A percentile compares a stretch with the other conserved stretches of the same genome.
phyloP scores from a whole-genome alignment of 352 stramenopile species.

The Globisporangium uncinulatum region DNA sequence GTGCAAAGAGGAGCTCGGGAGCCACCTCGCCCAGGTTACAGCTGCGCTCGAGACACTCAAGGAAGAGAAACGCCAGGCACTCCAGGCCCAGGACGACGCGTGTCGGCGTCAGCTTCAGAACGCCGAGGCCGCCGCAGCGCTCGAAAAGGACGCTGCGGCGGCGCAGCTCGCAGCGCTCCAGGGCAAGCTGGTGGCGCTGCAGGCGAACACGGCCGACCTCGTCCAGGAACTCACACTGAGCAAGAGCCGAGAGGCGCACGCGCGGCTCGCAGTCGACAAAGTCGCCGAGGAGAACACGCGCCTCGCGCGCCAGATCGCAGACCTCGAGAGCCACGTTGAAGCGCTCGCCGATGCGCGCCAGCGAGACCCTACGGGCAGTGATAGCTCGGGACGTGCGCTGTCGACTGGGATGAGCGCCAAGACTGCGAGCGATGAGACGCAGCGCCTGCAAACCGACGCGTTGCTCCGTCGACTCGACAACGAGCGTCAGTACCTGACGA shows the following conservation, averaged over 20 bases:
- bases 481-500: conserved; percentile 79
- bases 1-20: conserved; percentile 79
- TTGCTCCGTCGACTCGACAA: conserved; percentile 67
- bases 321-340: conserved; percentile 55
- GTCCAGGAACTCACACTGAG: conserved; percentile 62
- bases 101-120: conserved; percentile 50
- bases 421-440: conserved; percentile 68
- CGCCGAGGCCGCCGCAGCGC: conserved; percentile 31
- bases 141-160: conserved; percentile 47
- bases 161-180: conserved; percentile 44
- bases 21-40: conserved; percentile 58
- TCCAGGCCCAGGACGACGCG: conserved; percentile 51
- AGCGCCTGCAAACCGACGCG: conserved; percentile 77
- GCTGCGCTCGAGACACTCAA: conserved; percentile 60
- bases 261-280: conserved; percentile 66
- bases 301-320: conserved; percentile 53
- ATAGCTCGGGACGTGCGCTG: background rate
- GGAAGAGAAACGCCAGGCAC: conserved; percentile 45
- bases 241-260: conserved; percentile 64
- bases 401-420: conserved; percentile 36
- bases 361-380: conserved; percentile 17
- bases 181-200: conserved; percentile 54
- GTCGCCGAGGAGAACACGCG: conserved; percentile 65
- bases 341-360: conserved; percentile 49
- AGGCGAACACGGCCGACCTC: conserved; percentile 72